Percentiles rank a stretch among this genome's conserved stretches.
phyloP scores from a whole-genome alignment of 2,329 filamentous ascomycete genomes.

The Keithomyces neogunnii region DNA sequence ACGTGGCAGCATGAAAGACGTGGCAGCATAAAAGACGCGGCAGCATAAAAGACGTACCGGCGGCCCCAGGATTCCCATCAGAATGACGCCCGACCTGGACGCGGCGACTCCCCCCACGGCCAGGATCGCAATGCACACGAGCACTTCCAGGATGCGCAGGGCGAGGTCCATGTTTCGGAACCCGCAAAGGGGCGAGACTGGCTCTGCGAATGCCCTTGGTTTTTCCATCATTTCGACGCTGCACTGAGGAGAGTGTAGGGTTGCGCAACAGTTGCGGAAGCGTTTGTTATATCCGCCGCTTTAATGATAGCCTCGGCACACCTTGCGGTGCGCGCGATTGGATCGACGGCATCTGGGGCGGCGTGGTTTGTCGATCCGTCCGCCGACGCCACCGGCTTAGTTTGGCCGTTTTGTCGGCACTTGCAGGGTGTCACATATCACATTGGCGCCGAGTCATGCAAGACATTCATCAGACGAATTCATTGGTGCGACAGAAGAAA shows the following conservation, averaged over 20 bases:
- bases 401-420: no score
- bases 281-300: no score
- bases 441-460: no score
- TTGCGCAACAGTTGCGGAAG: conserved; percentile 5
- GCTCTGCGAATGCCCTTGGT: conserved; percentile 1
- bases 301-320: no score
- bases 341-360: conserved; percentile 2
- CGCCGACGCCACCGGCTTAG: not conserved
- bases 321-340: no score
- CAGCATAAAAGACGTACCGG: conserved; percentile 1
- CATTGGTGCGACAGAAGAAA: no score
- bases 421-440: not conserved
- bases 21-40: not conserved
- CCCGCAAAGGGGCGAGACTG: not conserved
- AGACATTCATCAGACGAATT: not conserved
- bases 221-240: not conserved
- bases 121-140: conserved; percentile 1
- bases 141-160: not conserved
- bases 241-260: conserved; percentile 6
- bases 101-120: conserved; percentile 3
- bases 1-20: not conserved
- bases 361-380: conserved; percentile 7
- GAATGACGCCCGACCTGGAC: conserved; percentile 1
- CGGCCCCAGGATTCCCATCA: conserved; percentile 6
- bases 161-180: conserved; percentile 2